Evolutionary conservation across 106 monocot species (phyloP).

Genomic region (Allium sativum): DNA sequence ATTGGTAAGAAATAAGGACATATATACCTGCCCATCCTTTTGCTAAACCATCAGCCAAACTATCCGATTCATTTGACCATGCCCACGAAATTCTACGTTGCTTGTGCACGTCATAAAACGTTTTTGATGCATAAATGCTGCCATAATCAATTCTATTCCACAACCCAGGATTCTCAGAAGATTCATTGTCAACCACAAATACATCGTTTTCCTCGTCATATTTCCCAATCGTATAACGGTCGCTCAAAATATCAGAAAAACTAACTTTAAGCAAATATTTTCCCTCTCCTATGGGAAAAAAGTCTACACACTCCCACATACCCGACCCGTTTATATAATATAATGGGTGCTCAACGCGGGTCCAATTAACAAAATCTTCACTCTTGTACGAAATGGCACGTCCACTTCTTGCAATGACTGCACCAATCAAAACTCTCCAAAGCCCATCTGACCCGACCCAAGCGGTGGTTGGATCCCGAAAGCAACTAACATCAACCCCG

Average conservation of each 20-base stretch:
- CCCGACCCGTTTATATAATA: conserved; percentile 1
- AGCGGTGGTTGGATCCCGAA: conserved; percentile 22
- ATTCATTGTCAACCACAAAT: conserved; percentile 34
- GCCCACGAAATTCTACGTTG: conserved; percentile 61
- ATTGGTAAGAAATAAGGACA: too few species aligned
- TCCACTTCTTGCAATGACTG: not conserved
- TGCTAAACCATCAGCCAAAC: conserved; percentile 29
- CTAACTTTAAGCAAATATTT: conserved; percentile 20
- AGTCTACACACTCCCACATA: conserved; percentile 14
- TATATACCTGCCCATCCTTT: conserved; percentile 78
- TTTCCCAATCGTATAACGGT: conserved; percentile 24
- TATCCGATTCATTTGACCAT: conserved; percentile 74
- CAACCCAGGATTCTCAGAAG: conserved; percentile 22
- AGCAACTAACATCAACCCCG: conserved; percentile 3
- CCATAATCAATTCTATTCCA: conserved; percentile 75
- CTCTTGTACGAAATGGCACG: conserved; percentile 11
- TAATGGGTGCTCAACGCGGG: conserved; percentile 8
- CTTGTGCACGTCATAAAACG: conserved; percentile 55
- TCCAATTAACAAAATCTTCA: conserved; percentile 25
- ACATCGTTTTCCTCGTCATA: conserved; percentile 16
- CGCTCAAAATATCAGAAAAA: conserved; percentile 3
- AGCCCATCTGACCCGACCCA: conserved; percentile 20
- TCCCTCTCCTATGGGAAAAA: conserved; percentile 2
- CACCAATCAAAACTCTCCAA: conserved; percentile 20
- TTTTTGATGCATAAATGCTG: conserved; percentile 80